Percentiles rank a stretch among this genome's conserved stretches.
Evolutionary conservation across 306 rosid genomes (phyloP).

Genomic region (Prunus dulcis): DNA sequence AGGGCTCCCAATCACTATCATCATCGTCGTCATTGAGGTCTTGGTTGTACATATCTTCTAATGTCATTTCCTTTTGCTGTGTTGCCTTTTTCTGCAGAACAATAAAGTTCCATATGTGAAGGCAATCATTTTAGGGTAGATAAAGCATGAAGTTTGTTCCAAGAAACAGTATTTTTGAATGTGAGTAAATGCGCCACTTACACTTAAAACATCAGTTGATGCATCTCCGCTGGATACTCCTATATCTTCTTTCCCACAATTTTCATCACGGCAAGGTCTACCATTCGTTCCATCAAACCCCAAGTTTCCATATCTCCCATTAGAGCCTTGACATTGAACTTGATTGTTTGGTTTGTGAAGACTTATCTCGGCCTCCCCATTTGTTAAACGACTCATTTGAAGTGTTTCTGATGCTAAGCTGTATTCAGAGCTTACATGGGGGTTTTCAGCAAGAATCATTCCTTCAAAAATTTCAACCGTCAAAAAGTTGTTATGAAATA

Average conservation of each 20-base stretch:
- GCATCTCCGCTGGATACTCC: constrained; percentile 24
- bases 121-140: not conserved
- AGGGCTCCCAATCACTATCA: constrained; percentile 90
- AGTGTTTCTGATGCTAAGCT: constrained; percentile 36
- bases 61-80: constrained; percentile 58
- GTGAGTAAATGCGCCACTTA: constrained; percentile 21
- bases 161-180: not conserved
- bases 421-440: constrained; percentile 18
- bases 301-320: constrained; percentile 31
- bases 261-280: constrained; percentile 26
- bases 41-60: constrained; percentile 63
- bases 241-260: constrained; percentile 22
- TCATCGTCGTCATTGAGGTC: constrained; percentile 58
- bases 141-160: not conserved
- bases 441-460: constrained; percentile 38
- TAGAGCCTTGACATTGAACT: constrained; percentile 27
- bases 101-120: constrained; percentile 21
- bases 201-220: constrained; percentile 16
- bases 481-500: not conserved
- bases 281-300: constrained; percentile 29
- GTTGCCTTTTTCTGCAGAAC: constrained; percentile 45
- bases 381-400: constrained; percentile 37
- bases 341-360: constrained; percentile 39
- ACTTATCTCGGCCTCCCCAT: constrained; percentile 51
- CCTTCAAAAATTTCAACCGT: constrained; percentile 20